These are phyloP conservation scores for Paraphoma sp. DNA, from an alignment of 2,329 filamentous ascomycete species.

Conservation along the genomic window DNA sequence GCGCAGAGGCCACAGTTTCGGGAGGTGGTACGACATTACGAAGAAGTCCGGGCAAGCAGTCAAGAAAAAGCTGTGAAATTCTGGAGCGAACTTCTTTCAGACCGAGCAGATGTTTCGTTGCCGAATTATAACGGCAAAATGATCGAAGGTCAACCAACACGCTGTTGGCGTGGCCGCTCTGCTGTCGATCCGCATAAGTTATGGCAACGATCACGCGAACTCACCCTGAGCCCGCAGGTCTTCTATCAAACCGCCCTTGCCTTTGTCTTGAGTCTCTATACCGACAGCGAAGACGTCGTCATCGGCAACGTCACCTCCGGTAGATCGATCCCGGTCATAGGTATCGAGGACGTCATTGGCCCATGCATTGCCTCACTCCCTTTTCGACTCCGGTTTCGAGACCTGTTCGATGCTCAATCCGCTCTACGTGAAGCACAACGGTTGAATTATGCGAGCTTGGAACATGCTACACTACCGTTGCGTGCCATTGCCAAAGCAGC, in stretches of 20 bases:
- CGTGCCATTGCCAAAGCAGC: conserved; percentile 71
- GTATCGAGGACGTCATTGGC: conserved; percentile 76
- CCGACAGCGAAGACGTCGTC: conserved; percentile 70
- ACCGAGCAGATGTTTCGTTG: conserved; percentile 57
- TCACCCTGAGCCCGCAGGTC: conserved; percentile 67
- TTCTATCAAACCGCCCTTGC: conserved; percentile 77
- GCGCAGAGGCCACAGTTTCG: conserved; percentile 65
- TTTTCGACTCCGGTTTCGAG: conserved; percentile 66
- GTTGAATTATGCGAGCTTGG: conserved; percentile 69
- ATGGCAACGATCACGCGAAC: conserved; percentile 26
- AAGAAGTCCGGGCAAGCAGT: conserved; percentile 6
- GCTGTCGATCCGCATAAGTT: conserved; percentile 19
- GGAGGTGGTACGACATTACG: conserved; percentile 59
- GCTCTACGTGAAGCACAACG: conserved; percentile 69
- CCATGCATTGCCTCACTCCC: conserved; percentile 82
- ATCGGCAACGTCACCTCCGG: conserved; percentile 85
- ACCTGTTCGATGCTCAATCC: conserved; percentile 61
- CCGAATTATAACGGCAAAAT: conserved; percentile 63
- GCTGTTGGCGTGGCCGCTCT: conserved; percentile 20
- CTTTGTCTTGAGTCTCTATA: conserved; percentile 69
- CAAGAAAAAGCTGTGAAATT: conserved; percentile 54
- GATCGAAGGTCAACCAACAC: conserved; percentile 2
- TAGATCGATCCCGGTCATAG: conserved; percentile 72
- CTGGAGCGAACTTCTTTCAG: conserved; percentile 72
- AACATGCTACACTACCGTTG: conserved; percentile 69